Evolutionary conservation across 2,329 filamentous ascomycete genomes (phyloP).

Genomic region (Curvularia verruculosa): DNA sequence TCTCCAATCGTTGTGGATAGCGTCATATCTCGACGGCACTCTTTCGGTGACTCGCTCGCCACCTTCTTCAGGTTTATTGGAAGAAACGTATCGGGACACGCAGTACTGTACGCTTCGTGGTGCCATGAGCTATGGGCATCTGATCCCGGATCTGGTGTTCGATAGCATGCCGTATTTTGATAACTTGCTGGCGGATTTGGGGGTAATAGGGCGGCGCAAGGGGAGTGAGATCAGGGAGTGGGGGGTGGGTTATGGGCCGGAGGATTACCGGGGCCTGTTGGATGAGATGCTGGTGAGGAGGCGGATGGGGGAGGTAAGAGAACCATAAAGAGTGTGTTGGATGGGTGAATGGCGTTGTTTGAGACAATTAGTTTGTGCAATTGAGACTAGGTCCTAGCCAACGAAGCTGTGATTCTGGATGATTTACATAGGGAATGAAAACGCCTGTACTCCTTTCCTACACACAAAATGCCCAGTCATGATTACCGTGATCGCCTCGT

Average conservation of each 20-base stretch:
- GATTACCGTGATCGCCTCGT: neutral
- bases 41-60: conserved; percentile 42
- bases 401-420: neutral
- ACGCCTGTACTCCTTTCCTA: neutral
- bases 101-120: conserved; percentile 73
- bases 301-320: neutral
- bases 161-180: conserved; percentile 42
- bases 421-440: too few relatives aligned
- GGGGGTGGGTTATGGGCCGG: conserved; percentile 48
- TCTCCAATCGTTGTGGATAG: conserved; percentile 56
- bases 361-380: too few relatives aligned
- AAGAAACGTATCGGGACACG: conserved; percentile 63
- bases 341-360: too few relatives aligned
- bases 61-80: conserved; percentile 13
- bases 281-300: conserved; percentile 56
- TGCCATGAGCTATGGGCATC: conserved; percentile 73
- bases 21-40: conserved; percentile 66
- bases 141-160: conserved; percentile 56
- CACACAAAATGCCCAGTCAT: neutral
- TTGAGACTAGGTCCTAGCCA: neutral
- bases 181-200: conserved; percentile 32
- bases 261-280: conserved; percentile 63
- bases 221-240: conserved; percentile 27
- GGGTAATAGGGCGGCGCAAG: conserved; percentile 28
- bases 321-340: too few relatives aligned